Base-by-base conservation (phyloP, 495 filamentous ascomycete genomes). In the Penicillium macrosclerotiorum region DNA sequence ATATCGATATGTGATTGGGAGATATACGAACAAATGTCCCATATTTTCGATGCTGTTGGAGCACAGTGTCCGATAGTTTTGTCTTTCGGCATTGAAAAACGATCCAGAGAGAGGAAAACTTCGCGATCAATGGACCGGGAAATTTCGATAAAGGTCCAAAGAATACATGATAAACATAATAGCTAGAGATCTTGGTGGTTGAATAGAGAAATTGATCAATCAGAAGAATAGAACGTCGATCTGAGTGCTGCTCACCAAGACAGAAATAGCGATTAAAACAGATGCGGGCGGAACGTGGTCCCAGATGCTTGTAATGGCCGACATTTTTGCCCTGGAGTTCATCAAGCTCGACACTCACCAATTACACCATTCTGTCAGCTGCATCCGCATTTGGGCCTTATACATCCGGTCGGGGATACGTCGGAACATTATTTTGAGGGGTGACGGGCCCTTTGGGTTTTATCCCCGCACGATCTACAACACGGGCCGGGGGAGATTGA, bases 1-100 rank as follows among this genome's bases (percentile, higher is more conserved):
- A 17, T 8, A 47, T 40, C 4, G 36, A 46, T 4, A 47, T 34
- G 29, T 47, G 37, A 14, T 47, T 47, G 6, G 45, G 45, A n/a
- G 41, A 29, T 12, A 44, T 44, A 6, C 41, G 29, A 12, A 40
- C 27, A 8, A 46, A 18, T 3, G 22, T 9, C 7, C 43, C 43
- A 11, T 46, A 13, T 27, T 20, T 29, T 27, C n/a, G 37, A 31
- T 46, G 43, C 9, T 37, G 13, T 11, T 17, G 17, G 8, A 47
- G 16, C 16, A 47, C n/a, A 17, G 22, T 9, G 3, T 14, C 20
- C 20, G 45, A 34, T 3, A n/a, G 32, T 20, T 7, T 27, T 4
- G 25, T 17, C 9, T 20, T 13, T 6, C 33, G 43, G 13, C 34
- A 37, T 27, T 46, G 43, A 12, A 27, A 16, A 3, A 46, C 13